Evolutionary conservation across 306 rosid genomes (phyloP), one percentile per base, ranked within the genome.

Genomic region (Cucumis sativus): DNA sequence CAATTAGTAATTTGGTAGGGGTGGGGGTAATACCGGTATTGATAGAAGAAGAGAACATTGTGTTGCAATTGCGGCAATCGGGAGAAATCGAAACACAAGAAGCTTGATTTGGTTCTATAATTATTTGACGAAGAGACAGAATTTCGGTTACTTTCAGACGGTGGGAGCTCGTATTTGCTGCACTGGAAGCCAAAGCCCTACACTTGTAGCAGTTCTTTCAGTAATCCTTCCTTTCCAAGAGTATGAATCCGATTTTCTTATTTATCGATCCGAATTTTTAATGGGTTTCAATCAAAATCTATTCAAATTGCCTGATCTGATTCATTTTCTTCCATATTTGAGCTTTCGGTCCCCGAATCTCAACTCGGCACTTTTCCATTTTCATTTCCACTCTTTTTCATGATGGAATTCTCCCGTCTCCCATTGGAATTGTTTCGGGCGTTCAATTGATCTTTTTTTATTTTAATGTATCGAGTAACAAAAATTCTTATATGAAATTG

Each of bases 81-180:
- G 58, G 75, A 14, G 75, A 43, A 47, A 23, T 43, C 15, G 75
- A 8, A 6, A 23, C 59, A 43, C 7, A 45, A 45, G 30, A 52
- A 51, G 37, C 15, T 16, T 25, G 37, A 8, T 15, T 25, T 12
- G 62, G 45, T 73, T 73, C n/a, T 54, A 52, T 55, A 52, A 10
- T 52, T 30, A 17, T 73, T 4, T 45, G 63, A 30, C 20, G 63
- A 16, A 17, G 17, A 52, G 6, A 23, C 45, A 73, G 15, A 74
- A 30, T 54, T 74, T 54, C 30, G 18, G 47, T 15, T 54, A 30
- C 30, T 55, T 74, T 74, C 77, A 55, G 28, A 5, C 61, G 64
- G 63, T 54, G 63, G 49, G 49, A 74, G 77, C 77, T 74, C 47
- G 21, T 74, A 33, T 54, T 73, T 30, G 77, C 63, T 51, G 63